A percentile compares a stretch with the other conserved stretches of the same genome.
phyloP scores from a whole-genome alignment of 2,329 filamentous ascomycete genomes.

The Monosporascus sp. region DNA sequence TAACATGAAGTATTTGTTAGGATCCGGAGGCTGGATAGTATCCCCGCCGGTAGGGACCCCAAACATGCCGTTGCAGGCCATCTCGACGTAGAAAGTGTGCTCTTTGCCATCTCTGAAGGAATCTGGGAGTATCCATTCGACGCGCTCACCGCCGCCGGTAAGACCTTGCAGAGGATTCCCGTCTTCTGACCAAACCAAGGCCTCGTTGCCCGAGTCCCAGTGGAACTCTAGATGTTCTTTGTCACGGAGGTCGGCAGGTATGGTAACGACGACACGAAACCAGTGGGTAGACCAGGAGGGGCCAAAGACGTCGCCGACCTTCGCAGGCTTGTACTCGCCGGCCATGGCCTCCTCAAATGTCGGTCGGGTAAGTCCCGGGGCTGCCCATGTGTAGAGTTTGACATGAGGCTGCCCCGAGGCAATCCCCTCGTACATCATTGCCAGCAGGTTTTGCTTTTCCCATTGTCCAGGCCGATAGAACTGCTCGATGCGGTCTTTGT shows the following conservation, averaged over 20 bases:
- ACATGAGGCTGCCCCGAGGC: slow-evolving; percentile 68
- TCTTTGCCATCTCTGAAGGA: slow-evolving; percentile 77
- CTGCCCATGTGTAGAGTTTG: slow-evolving; percentile 80
- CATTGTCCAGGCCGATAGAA: slow-evolving; percentile 81
- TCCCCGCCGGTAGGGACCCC: slow-evolving; percentile 83
- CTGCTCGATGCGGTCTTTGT: slow-evolving; percentile 73
- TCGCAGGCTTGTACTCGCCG: slow-evolving; percentile 68
- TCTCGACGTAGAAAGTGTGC: slow-evolving; percentile 91
- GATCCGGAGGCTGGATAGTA: slow-evolving; percentile 79
- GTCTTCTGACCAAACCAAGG: slow-evolving; percentile 85
- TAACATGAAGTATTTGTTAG: slow-evolving; percentile 76
- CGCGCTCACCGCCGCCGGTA: slow-evolving; percentile 81
- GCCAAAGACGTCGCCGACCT: slow-evolving; percentile 75
- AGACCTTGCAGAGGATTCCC: slow-evolving; percentile 89
- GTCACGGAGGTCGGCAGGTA: slow-evolving; percentile 66
- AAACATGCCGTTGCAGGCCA: slow-evolving; percentile 99
- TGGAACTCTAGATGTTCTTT: slow-evolving; percentile 89
- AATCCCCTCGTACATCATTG: slow-evolving; percentile 67
- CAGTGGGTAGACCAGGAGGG: slow-evolving; percentile 98
- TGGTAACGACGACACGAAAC: slow-evolving; percentile 78
- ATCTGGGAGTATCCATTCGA: slow-evolving; percentile 86
- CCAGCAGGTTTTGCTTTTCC: slow-evolving; percentile 64
- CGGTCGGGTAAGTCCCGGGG: slow-evolving; percentile 72
- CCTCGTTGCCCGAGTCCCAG: slow-evolving; percentile 94
- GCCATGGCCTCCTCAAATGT: slow-evolving; percentile 78